A percentile compares a stretch with the other conserved stretches of the same genome.
phyloP scores from a whole-genome alignment of 805 yeast genomes.

The Candida multigemmis region DNA sequence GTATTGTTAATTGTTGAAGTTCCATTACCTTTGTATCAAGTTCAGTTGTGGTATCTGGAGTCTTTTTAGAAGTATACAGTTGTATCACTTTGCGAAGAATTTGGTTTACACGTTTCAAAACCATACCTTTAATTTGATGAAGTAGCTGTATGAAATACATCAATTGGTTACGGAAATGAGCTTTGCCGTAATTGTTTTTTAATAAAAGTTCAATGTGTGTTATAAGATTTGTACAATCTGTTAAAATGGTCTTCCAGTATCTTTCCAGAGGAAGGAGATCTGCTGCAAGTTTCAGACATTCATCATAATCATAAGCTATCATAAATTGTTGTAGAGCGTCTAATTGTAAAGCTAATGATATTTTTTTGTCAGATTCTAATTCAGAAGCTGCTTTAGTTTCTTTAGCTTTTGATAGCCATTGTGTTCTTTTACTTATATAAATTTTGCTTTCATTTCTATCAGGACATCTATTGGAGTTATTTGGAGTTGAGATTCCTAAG shows the following conservation, averaged over 20 bases:
- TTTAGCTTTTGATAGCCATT: slow-evolving; percentile 13
- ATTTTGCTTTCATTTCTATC: too few relatives aligned
- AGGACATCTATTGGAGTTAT: too few relatives aligned
- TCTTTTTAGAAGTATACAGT: slow-evolving; percentile 9
- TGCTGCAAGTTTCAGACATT: slow-evolving; percentile 15
- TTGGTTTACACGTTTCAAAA: too few relatives aligned
- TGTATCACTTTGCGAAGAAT: slow-evolving; percentile 14
- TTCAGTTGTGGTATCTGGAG: slow-evolving; percentile 4
- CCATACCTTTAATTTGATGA: too few relatives aligned
- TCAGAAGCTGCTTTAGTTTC: slow-evolving; percentile 7
- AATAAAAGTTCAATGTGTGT: too few relatives aligned
- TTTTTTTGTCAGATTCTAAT: slow-evolving; percentile 9
- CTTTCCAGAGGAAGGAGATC: slow-evolving; percentile 19
- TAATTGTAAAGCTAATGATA: slow-evolving; percentile 13
- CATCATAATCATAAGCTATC: slow-evolving; percentile 22
- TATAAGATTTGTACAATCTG: too few relatives aligned
- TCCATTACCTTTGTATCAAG: slow-evolving; percentile 14
- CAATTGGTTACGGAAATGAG: too few relatives aligned
- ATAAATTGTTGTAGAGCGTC: slow-evolving; percentile 18
- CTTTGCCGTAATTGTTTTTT: slow-evolving; percentile 2
- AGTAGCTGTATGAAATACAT: too few relatives aligned
- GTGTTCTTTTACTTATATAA: too few relatives aligned
- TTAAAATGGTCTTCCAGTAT: slow-evolving; percentile 22
- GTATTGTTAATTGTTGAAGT: slow-evolving; percentile 16
- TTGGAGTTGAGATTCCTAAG: too few relatives aligned